Conservation (phyloP, 2,329 filamentous ascomycete species). For the Xylariaceae sp. region DNA sequence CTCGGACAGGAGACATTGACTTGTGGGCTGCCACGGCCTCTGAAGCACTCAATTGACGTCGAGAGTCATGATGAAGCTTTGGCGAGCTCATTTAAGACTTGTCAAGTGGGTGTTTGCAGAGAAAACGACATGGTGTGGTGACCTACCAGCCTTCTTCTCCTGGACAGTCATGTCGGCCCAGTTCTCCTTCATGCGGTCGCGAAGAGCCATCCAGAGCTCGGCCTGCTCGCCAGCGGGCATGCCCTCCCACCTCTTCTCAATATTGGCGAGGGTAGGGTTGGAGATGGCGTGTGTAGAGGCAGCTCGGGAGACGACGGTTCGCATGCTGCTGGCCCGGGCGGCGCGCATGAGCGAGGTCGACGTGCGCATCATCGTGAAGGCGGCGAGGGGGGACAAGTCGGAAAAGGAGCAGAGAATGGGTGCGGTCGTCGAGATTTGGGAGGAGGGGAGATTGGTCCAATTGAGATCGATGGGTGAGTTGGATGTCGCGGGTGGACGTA, state of each 20-base stretch:
- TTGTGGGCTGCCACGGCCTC: neutral
- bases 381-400: neutral
- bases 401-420: conserved; percentile 8
- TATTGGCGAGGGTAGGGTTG: conserved; percentile 94
- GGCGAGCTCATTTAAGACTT: neutral
- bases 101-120: conserved; percentile 1
- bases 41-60: no score
- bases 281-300: conserved; percentile 86
- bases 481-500: conserved; percentile 8
- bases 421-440: conserved; percentile 1
- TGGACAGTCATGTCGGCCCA: conserved; percentile 93
- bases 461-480: conserved; percentile 15
- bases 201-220: conserved; percentile 96
- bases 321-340: conserved; percentile 36
- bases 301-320: conserved; percentile 40
- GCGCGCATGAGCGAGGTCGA: conserved; percentile 50
- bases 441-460: conserved; percentile 27
- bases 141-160: conserved; percentile 99
- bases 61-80: no score
- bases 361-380: conserved; percentile 49
- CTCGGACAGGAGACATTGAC: conserved; percentile 13
- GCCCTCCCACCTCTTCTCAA: conserved; percentile 98
- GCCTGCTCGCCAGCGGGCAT: conserved; percentile 99
- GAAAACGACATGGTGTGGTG: neutral
- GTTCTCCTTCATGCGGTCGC: conserved; percentile 97